A percentile compares a stretch with the other conserved stretches of the same genome.
Conservation (phyloP, 2,329 filamentous ascomycete genomes). For the Fusarium longipes region DNA sequence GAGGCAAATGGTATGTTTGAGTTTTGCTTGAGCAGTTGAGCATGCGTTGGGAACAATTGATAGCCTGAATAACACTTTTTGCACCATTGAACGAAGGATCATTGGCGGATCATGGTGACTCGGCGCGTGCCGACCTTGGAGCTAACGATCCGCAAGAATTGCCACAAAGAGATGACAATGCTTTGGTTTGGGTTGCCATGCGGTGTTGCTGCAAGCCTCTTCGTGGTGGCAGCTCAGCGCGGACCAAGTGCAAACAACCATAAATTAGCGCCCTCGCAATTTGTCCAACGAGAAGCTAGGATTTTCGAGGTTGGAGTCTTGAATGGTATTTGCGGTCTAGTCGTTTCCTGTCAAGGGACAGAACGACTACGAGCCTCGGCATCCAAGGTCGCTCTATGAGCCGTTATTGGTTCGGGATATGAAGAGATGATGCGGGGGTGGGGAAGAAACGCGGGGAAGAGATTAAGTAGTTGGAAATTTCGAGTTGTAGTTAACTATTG, state of each 20-base stretch:
- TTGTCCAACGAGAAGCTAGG: constrained; percentile 13
- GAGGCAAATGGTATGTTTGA: constrained; percentile 1
- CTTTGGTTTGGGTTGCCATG: constrained; percentile 4
- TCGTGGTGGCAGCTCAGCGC: constrained; percentile 15
- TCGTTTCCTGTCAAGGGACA: not conserved
- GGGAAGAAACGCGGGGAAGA: constrained; percentile 30
- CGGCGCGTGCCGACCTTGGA: constrained; percentile 16
- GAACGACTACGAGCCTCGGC: constrained; percentile 29
- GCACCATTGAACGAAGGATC: not conserved
- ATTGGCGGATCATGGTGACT: not conserved
- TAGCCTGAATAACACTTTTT: constrained; percentile 14
- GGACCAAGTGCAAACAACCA: constrained; percentile 34
- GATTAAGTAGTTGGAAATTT: constrained; percentile 1
- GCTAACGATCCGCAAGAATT: constrained; percentile 19
- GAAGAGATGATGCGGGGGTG: constrained; percentile 29
- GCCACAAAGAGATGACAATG: constrained; percentile 14
- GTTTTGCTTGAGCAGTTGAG: not conserved
- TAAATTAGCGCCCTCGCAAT: constrained; percentile 29
- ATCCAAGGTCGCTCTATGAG: constrained; percentile 28
- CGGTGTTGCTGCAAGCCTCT: constrained; percentile 10
- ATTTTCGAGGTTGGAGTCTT: not conserved
- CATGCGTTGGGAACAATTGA: constrained; percentile 3
- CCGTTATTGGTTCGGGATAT: constrained; percentile 29
- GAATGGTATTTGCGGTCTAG: constrained; percentile 1
- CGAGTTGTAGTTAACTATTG: not conserved